These are phyloP conservation scores for Solanum tarapatanum DNA, from an alignment of 257 asterid genomes.

Conservation along the genomic window DNA sequence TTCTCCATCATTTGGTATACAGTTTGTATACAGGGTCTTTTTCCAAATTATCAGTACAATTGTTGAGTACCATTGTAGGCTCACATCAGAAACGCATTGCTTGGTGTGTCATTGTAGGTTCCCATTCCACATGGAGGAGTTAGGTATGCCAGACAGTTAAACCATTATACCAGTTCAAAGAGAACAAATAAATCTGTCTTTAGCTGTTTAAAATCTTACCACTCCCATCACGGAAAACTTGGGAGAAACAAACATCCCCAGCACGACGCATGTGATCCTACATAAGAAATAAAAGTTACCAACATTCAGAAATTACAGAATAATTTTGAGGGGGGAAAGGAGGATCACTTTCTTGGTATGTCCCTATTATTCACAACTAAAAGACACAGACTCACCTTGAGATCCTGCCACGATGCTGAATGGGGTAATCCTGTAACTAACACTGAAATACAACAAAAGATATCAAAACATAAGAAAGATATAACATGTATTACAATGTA, in stretches of 20 bases:
- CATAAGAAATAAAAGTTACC: constrained; percentile 4
- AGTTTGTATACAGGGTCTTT: not conserved
- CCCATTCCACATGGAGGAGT: not conserved
- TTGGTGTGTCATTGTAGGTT: not conserved
- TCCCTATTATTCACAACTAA: not conserved
- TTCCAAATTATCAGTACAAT: not conserved
- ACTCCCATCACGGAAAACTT: constrained; percentile 88
- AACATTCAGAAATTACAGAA: not conserved
- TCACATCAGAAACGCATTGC: not conserved
- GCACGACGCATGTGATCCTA: constrained; percentile 99
- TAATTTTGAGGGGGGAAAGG: not conserved
- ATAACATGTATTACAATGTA: not conserved
- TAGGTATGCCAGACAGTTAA: not conserved
- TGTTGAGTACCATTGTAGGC: not conserved
- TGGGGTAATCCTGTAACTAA: constrained; percentile 73
- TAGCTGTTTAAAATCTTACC: constrained; percentile 37
- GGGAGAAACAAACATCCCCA: constrained; percentile 98
- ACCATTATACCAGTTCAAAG: not conserved
- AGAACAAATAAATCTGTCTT: not conserved
- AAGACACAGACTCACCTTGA: constrained; percentile 42
- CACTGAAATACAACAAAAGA: constrained; percentile 35
- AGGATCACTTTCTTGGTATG: not conserved
- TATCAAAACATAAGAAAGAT: not conserved
- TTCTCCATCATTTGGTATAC: not conserved
- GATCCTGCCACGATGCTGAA: constrained; percentile 99